Base-by-base conservation (phyloP, 805 yeast species). In the Zygotorulaspora danielsina region DNA sequence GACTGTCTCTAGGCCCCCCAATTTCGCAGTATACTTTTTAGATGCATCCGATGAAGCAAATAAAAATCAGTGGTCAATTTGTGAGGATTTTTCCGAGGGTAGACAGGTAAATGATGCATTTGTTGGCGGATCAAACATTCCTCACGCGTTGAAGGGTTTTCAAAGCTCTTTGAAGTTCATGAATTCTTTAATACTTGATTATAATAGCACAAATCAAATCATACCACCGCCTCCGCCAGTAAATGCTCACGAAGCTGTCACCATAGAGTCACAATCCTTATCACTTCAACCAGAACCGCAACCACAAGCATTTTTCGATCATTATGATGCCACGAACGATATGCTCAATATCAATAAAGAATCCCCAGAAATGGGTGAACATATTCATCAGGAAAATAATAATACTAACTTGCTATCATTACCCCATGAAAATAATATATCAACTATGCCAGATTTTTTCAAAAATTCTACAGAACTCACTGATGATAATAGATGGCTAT, bases 21-120 rank as follows among this genome's bases (percentile, higher is more conserved):
- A 78, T 53, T 84, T 84, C 62, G 85, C 89, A 1, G 93, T 84
- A 1, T 81, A 79, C 52, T 84, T 83, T 57, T 66, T 78, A 41
- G 66, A 65, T 37, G 71, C 70, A 7, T 71, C 79, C 22, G 55
- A 57, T 20, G 73, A 75, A 44, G 36, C 43, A 22, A 41, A 41
- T 18, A 44, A 40, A 25, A 54, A 48, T 30, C 62, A 55, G 34
- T 57, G 62, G 62, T 79, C 84, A 1, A 79, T 82, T 18, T 83
- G 90, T 61, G 90, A 82, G 42, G 94, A 84, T 61, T 84, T 84
- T 49, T 79, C 86, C 42, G 93, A 84, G 52, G 89, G 85, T 10
- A 87, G 81, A 53, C 90, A 84, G 55, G 93, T 84, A 5, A 77
- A 76, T 39, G 73, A 71, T 42, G 90, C 93, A 0, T 77, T 67